Percentiles rank a stretch among this genome's conserved stretches.
Conservation (phyloP, 768 basidiomycete species). For the Bullera alba region DNA sequence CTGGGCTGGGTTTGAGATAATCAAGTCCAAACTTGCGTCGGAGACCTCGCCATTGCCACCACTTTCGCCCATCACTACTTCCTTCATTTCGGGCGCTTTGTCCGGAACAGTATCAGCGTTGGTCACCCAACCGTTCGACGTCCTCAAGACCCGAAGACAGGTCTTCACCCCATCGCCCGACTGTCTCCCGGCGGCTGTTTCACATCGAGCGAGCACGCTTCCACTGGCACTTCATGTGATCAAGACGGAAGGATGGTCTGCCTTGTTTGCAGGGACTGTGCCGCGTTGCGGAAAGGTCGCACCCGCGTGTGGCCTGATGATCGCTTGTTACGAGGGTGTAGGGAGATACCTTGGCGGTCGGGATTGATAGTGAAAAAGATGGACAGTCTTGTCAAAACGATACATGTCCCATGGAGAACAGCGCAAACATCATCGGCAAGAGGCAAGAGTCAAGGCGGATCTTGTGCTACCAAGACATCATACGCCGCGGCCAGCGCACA, state of each 20-base stretch:
- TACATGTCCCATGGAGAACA: no score
- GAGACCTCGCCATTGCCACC: conserved; percentile 44
- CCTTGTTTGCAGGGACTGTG: conserved; percentile 73
- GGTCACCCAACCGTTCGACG: conserved; percentile 90
- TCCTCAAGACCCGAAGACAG: conserved; percentile 89
- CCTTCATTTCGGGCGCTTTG: conserved; percentile 82
- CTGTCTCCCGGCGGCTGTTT: conserved; percentile 27
- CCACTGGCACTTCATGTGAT: conserved; percentile 64
- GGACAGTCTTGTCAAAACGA: no score
- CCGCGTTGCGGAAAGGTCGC: conserved; percentile 92
- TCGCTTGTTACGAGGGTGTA: conserved; percentile 79
- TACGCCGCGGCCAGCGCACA: no score
- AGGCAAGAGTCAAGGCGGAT: no score
- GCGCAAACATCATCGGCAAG: no score
- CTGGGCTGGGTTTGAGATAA: conserved; percentile 88
- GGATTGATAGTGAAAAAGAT: background rate
- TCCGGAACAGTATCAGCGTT: conserved; percentile 80
- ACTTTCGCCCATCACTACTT: conserved; percentile 54
- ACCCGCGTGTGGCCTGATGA: conserved; percentile 98
- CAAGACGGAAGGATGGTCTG: conserved; percentile 66
- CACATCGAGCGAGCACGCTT: conserved; percentile 52
- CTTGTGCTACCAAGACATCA: no score
- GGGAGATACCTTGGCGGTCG: conserved; percentile 38
- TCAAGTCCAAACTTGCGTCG: conserved; percentile 61
- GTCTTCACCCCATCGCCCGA: conserved; percentile 50